phyloP scores from a whole-genome alignment of 1,284 basidiomycete species.

The Ustilago hordei region DNA sequence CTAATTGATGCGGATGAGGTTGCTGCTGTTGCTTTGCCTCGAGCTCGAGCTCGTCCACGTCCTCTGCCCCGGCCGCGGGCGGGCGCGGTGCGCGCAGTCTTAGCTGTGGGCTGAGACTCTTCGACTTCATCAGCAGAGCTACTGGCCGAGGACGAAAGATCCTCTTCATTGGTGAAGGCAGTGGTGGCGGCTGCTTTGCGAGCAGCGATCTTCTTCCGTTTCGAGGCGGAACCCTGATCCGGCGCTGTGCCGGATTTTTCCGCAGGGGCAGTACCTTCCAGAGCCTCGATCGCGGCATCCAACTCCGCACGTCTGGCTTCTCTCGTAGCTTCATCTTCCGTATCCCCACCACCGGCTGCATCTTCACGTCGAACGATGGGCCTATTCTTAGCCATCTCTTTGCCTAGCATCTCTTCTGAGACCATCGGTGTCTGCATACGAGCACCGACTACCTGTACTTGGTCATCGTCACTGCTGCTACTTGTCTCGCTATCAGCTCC shows the following conservation, averaged over 20 bases:
- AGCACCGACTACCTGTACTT: conserved; percentile 39
- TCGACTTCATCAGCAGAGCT: conserved; percentile 9
- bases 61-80: not conserved
- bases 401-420: conserved; percentile 56
- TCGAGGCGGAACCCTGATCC: not conserved
- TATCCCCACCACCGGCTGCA: not conserved
- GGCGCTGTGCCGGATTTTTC: not conserved
- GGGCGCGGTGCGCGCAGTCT: conserved; percentile 10
- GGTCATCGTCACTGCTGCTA: conserved; percentile 32
- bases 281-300: conserved; percentile 48
- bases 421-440: conserved; percentile 36
- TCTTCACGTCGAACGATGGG: conserved; percentile 52
- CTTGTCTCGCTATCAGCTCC: not conserved
- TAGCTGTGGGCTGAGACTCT: conserved; percentile 1
- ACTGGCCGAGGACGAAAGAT: conserved; percentile 14
- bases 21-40: not conserved
- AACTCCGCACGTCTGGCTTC: conserved; percentile 29
- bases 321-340: conserved; percentile 11
- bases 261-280: conserved; percentile 26
- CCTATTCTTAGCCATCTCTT: conserved; percentile 53
- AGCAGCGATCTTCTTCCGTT: conserved; percentile 22
- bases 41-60: conserved; percentile 10
- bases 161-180: conserved; percentile 5
- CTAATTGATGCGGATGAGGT: not conserved
- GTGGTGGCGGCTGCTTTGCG: conserved; percentile 7